These are phyloP conservation scores for Epipyxis sp. DNA, from an alignment of 108 stramenopile species.

Conservation along the genomic window DNA sequence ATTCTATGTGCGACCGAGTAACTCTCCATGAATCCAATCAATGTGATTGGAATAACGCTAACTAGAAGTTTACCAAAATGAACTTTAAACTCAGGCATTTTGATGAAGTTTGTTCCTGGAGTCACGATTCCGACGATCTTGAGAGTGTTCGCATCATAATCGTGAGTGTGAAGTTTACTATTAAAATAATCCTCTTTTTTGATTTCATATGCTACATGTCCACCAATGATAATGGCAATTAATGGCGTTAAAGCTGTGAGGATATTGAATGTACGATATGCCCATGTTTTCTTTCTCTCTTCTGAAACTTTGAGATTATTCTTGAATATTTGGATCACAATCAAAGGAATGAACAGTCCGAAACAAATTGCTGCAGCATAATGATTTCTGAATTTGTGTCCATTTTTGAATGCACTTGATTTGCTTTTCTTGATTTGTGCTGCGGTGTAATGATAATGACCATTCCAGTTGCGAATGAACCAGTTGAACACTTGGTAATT, in stretches of 20 bases:
- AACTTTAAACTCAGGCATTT: not conserved
- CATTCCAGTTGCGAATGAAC: conserved; percentile 8
- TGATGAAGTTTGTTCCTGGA: not conserved
- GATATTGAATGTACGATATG: not conserved
- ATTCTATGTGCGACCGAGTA: conserved; percentile 23
- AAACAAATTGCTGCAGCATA: conserved; percentile 15
- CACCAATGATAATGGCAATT: conserved; percentile 29
- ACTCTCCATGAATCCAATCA: conserved; percentile 29
- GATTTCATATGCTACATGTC: not conserved
- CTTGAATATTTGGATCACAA: conserved; percentile 8
- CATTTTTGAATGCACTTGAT: not conserved
- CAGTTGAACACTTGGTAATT: conserved; percentile 31
- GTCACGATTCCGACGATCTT: conserved; percentile 12
- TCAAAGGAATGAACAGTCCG: conserved; percentile 19
- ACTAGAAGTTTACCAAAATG: conserved; percentile 18
- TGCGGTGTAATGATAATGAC: too few species aligned
- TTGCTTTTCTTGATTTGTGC: conserved; percentile 7
- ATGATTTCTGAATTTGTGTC: not conserved
- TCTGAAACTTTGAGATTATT: conserved; percentile 3
- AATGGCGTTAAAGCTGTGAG: not conserved
- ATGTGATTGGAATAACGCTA: conserved; percentile 20
- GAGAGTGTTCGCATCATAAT: conserved; percentile 15
- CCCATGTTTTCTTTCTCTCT: conserved; percentile 22
- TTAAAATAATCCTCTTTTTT: conserved; percentile 11
- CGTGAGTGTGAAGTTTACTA: not conserved